Evolutionary conservation across 1,284 basidiomycete species (phyloP), one percentile per base, ranked within the genome.

Genomic region (Abortiporus biennis): DNA sequence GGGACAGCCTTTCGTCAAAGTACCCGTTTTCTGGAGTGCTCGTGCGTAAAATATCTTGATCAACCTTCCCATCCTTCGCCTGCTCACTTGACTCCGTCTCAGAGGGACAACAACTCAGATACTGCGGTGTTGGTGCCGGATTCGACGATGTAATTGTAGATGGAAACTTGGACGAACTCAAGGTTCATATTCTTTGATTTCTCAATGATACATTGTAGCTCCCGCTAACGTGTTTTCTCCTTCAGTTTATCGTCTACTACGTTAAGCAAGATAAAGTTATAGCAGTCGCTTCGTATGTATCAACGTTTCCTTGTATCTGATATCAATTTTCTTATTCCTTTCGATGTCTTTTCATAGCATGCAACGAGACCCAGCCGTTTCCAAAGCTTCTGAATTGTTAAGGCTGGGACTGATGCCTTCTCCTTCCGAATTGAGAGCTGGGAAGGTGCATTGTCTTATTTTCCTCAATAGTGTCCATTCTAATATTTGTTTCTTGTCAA

Each of bases 21-120:
- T 91, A 4, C 90, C 92, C 0, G 69, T 94, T 39, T 96, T 96
- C 66, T 96, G 92, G 92, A 85, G 82, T 60, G 80, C 81, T 30
- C 82, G 83, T 85, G 54, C 46, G 83, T 74, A 15, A 38, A 19
- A 13, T 25, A 4, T 4, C 12, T 8, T 9, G 23, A n/a, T n/a
- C 15, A 23, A 15, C 20, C 9, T n/a, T 21, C n/a, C 11, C 27
- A 34, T 11, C 11, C 16, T 12, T 20, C 38, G 13, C 22, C 40
- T 25, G 34, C 42, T 42, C 20, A 36, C 16, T 11, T 31, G 16
- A 19, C 47, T 44, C 9, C 31, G 19, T 43, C 66, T 19, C 67
- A 59, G 76, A 88, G 63, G 86, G 85, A 29, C 76, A 80, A 54
- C 82, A 86, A 56, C 68, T 96, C 41, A 75, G 92, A 35, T 96